Evolutionary conservation across 257 asterid species (phyloP), one percentile per base, ranked within the genome.

Genomic region (Ilex asprella): DNA sequence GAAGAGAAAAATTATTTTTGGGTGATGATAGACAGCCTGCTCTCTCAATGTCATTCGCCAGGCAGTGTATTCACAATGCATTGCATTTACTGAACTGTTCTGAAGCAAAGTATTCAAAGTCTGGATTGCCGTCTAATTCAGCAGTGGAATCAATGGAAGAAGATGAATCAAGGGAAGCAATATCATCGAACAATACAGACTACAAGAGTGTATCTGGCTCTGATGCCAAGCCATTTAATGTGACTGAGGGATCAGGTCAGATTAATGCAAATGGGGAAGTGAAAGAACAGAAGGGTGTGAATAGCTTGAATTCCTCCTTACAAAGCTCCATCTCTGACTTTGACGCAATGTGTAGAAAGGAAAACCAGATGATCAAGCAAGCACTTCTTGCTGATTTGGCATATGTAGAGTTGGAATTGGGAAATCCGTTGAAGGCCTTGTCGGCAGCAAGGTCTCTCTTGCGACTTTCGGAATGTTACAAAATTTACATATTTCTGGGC

Each of bases 341-440:
- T 27, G 87, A 88, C 54, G 59, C 63, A 62, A 70, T 77, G 13
- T 66, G 79, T 66, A 53, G 60, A 63, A 81, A 78, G 75, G 96
- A 88, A 80, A 82, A 75, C 59, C 84, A 66, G 70, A 72, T 78
- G 80, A 75, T 88, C 51, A 81, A 68, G 79, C 94, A 91, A 76
- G 88, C 88, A 27, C 41, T 75, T 32, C 82, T 88, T 41, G 94
- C 92, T 66, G 87, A 84, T 73, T 72, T 86, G 83, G 88, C 96
- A 10, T 91, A 68, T 67, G 86, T 81, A n/a, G 94, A 88, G 71
- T 76, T 88, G 67, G 86, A 76, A 60, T 70, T 86, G 10, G 95
- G 86, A 66, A 83, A 86, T 73, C 87, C 96, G 47, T 61, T 78
- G 63, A 73, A 68, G 61, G 96, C 96, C 59, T 77, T 91, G 56